A percentile compares a stretch with the other conserved stretches of the same genome.
phyloP scores from a whole-genome alignment of 2,329 filamentous ascomycete genomes.

The Huntiella abstrusa region DNA sequence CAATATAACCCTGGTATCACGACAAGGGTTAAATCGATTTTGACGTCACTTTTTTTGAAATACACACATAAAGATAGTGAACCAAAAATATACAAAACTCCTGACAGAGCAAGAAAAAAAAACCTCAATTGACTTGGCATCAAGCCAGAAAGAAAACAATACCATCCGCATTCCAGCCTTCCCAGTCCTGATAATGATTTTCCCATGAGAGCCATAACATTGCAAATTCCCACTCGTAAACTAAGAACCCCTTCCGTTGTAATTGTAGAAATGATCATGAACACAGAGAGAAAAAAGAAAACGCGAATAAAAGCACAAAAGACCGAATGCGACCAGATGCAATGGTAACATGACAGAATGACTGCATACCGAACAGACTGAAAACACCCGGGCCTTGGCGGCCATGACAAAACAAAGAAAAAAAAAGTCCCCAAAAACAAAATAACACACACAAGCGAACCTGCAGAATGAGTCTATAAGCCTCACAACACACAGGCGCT shows the following conservation, averaged over 20 bases:
- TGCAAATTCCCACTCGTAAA: constrained; percentile 8
- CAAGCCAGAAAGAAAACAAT: constrained; percentile 5
- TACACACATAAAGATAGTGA: too few species aligned
- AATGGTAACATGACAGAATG: constrained; percentile 1
- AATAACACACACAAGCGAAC: not conserved
- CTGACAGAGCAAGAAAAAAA: not conserved
- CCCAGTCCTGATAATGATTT: constrained; percentile 7
- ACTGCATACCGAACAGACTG: not conserved
- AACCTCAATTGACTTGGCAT: constrained; percentile 2
- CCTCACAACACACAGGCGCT: not conserved
- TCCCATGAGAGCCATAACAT: constrained; percentile 7
- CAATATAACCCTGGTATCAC: too few species aligned
- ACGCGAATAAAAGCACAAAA: not conserved
- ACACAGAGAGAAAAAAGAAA: constrained; percentile 6
- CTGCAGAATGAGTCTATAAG: too few species aligned
- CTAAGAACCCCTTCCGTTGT: constrained; percentile 8
- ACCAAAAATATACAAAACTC: too few species aligned
- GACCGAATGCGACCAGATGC: constrained; percentile 4
- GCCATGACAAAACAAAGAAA: not conserved
- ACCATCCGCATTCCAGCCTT: constrained; percentile 9
- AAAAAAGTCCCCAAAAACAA: not conserved
- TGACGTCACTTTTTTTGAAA: too few species aligned
- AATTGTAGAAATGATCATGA: constrained; percentile 5
- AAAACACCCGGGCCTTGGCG: not conserved
- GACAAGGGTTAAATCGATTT: too few species aligned